Conservation (phyloP, 352 stramenopile genomes). For the Globisporangium solare region DNA sequence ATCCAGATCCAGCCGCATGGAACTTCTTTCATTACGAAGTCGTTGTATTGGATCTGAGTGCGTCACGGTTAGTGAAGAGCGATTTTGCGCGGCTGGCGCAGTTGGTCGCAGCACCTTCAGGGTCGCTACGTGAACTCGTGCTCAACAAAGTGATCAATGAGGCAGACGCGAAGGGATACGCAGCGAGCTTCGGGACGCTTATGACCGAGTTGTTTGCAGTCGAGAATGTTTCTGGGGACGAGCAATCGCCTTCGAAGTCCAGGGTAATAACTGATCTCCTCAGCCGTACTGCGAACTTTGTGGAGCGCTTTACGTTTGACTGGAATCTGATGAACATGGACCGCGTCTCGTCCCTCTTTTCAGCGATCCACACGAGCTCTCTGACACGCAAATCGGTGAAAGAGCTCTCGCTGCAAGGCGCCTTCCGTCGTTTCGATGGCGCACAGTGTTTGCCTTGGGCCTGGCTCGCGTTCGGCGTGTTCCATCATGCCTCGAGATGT, state of each 20-base stretch:
- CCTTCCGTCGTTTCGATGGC: constrained; percentile 23
- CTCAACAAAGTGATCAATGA: constrained; percentile 18
- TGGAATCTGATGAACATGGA: constrained; percentile 21
- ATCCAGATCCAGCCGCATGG: constrained; percentile 4
- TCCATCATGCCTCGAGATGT: constrained; percentile 19
- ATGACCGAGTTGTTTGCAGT: constrained; percentile 24
- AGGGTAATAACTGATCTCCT: neutral
- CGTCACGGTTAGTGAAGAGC: constrained; percentile 1
- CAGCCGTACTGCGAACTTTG: constrained; percentile 2
- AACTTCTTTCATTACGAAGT: constrained; percentile 5
- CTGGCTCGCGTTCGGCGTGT: constrained; percentile 33
- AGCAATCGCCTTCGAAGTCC: neutral
- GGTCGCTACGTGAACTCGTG: constrained; percentile 14
- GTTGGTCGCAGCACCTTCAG: neutral
- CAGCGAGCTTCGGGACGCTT: constrained; percentile 20
- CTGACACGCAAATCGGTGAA: constrained; percentile 4
- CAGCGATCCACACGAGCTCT: constrained; percentile 20
- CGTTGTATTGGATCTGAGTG: constrained; percentile 3
- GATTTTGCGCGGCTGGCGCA: constrained; percentile 8
- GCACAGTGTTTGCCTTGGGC: constrained; percentile 22
- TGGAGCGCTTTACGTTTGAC: constrained; percentile 21
- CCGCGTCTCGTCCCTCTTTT: constrained; percentile 38
- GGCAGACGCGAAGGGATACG: neutral
- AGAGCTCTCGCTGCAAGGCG: constrained; percentile 27
- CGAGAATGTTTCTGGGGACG: neutral